Conservation (phyloP, 345 rosid species). For the Eucalyptus urophylla region DNA sequence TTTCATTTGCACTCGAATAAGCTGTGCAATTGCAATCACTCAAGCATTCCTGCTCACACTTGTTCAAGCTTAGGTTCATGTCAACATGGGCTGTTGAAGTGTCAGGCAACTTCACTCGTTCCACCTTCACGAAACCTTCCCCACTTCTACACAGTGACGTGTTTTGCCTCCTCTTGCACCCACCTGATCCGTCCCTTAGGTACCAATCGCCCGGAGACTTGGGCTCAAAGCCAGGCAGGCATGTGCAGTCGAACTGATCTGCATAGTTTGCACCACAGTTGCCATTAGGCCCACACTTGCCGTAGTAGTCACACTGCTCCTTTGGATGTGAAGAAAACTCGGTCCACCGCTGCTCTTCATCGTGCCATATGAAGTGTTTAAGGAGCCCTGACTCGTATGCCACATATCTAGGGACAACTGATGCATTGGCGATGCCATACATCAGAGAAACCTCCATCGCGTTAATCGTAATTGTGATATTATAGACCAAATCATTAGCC, state of each 20-base stretch:
- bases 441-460: constrained; percentile 14
- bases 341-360: constrained; percentile 21
- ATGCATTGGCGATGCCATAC: constrained; percentile 10
- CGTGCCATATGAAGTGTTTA: constrained; percentile 38
- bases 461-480: constrained; percentile 7
- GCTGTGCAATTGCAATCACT: constrained; percentile 25
- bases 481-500: constrained; percentile 17
- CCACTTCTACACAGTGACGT: constrained; percentile 7
- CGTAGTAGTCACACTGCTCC: constrained; percentile 50
- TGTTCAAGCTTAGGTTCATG: constrained; percentile 20
- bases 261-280: not conserved
- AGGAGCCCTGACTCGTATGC: constrained; percentile 28
- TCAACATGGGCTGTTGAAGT: constrained; percentile 18
- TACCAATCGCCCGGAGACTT: constrained; percentile 23
- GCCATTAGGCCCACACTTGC: constrained; percentile 37
- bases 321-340: constrained; percentile 28
- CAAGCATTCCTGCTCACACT: constrained; percentile 9
- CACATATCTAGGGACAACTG: constrained; percentile 24
- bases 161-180: constrained; percentile 28
- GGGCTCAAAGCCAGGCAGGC: constrained; percentile 62
- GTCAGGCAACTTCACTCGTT: constrained; percentile 5
- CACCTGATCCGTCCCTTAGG: constrained; percentile 26
- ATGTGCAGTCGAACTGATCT: constrained; percentile 23
- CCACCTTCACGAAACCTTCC: constrained; percentile 43
- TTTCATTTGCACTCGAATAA: constrained; percentile 31